These are phyloP conservation scores for Phytophthora aleatoria DNA, from an alignment of 352 stramenopile species.

Conservation along the genomic window DNA sequence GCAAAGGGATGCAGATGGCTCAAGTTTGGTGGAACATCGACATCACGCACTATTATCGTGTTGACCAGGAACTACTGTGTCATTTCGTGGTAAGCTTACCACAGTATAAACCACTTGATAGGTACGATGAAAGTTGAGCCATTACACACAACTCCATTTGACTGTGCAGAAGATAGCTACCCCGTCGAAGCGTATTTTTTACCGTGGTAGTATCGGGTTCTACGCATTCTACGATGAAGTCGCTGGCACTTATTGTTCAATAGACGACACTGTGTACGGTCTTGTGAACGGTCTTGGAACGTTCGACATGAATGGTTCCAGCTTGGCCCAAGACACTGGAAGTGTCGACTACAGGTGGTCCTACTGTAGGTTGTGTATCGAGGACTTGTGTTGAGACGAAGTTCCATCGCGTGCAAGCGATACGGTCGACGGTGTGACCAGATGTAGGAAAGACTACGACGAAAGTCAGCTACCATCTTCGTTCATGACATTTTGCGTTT, in stretches of 20 bases:
- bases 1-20: not conserved
- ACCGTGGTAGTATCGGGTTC: conserved; percentile 23
- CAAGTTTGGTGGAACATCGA: conserved; percentile 28
- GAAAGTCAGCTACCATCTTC: conserved; percentile 17
- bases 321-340: conserved; percentile 12
- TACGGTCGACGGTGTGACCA: conserved; percentile 15
- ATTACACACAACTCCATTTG: not conserved
- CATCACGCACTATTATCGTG: conserved; percentile 15
- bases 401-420: conserved; percentile 16
- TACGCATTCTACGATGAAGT: conserved; percentile 1
- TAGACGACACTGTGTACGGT: conserved; percentile 15
- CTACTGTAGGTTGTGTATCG: conserved; percentile 22
- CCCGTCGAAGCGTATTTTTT: conserved; percentile 20
- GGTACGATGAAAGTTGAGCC: not conserved
- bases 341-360: conserved; percentile 16
- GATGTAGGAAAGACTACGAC: conserved; percentile 9
- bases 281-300: conserved; percentile 10
- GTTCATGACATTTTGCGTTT: conserved; percentile 24
- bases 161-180: conserved; percentile 9
- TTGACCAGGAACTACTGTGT: conserved; percentile 1
- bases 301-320: conserved; percentile 24
- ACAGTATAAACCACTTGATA: conserved; percentile 22
- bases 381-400: conserved; percentile 12
- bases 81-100: conserved; percentile 10
- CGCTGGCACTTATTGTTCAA: conserved; percentile 17